Evolutionary conservation across 163 green algal genomes (phyloP).

Genomic region (Chloromonas sp.): DNA sequence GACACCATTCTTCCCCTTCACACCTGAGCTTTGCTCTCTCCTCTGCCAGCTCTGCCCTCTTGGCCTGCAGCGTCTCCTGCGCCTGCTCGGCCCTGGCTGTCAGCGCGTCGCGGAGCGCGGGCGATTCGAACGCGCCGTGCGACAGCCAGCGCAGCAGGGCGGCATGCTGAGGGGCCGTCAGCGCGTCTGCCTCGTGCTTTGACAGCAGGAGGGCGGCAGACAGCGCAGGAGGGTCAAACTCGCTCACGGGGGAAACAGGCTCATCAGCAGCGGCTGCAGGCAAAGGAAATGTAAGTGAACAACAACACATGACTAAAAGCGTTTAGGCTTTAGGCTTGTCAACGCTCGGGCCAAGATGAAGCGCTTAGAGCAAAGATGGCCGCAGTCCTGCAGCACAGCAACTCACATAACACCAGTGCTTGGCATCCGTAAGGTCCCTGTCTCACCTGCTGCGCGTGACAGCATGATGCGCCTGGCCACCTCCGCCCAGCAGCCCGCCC

Average conservation of each 20-base stretch:
- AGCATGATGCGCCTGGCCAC: conserved; percentile 53
- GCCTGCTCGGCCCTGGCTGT: conserved; percentile 10
- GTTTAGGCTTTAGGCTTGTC: neutral
- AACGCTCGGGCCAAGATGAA: neutral
- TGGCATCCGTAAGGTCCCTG: too few relatives aligned
- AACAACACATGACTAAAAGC: neutral
- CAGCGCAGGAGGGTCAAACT: neutral
- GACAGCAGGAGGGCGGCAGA: neutral
- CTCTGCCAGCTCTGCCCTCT: conserved; percentile 42
- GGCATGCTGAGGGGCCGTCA: conserved; percentile 47
- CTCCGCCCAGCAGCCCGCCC: conserved; percentile 57
- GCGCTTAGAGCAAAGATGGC: neutral
- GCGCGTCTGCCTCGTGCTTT: conserved; percentile 16
- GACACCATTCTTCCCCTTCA: too few relatives aligned
- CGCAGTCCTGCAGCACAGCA: too few relatives aligned
- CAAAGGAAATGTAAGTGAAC: neutral
- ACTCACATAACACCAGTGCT: too few relatives aligned
- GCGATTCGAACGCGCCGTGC: conserved; percentile 49
- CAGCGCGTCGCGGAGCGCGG: conserved; percentile 32
- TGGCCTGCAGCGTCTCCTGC: neutral
- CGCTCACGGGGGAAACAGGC: neutral
- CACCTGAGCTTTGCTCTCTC: conserved; percentile 46
- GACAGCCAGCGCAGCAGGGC: conserved; percentile 48
- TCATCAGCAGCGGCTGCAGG: neutral
- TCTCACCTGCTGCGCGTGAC: neutral